A percentile compares a stretch with the other conserved stretches of the same genome.
phyloP scores from a whole-genome alignment of 208 protist genomes.

The Leishmania gerbilli region DNA sequence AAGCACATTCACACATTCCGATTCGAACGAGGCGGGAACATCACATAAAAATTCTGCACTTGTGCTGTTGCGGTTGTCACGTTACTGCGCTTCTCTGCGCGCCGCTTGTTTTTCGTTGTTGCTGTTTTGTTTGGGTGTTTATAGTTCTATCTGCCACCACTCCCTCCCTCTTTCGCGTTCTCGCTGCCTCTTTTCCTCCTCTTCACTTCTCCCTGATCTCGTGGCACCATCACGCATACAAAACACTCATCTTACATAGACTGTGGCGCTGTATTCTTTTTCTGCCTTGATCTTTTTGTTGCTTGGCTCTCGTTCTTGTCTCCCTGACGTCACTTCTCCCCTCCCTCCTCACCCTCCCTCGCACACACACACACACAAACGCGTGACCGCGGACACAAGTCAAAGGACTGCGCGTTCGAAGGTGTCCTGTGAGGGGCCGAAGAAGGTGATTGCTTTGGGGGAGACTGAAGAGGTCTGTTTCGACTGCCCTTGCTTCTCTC shows the following conservation, averaged over 20 bases:
- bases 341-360: neutral
- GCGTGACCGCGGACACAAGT: neutral
- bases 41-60: neutral
- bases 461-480: neutral
- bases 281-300: neutral
- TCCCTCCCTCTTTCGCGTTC: neutral
- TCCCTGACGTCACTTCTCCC: neutral
- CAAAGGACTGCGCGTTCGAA: neutral
- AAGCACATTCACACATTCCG: neutral
- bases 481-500: neutral
- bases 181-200: neutral
- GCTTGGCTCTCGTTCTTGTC: neutral
- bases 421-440: neutral
- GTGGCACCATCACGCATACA: conserved; percentile 1
- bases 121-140: neutral
- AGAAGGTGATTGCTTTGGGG: neutral
- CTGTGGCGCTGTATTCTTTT: neutral
- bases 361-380: neutral
- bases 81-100: neutral
- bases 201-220: neutral
- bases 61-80: neutral
- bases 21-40: neutral
- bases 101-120: conserved; percentile 5
- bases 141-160: neutral
- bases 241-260: neutral